Evolutionary conservation across 1,284 basidiomycete genomes (phyloP).

Genomic region (Sparassis latifolia): DNA sequence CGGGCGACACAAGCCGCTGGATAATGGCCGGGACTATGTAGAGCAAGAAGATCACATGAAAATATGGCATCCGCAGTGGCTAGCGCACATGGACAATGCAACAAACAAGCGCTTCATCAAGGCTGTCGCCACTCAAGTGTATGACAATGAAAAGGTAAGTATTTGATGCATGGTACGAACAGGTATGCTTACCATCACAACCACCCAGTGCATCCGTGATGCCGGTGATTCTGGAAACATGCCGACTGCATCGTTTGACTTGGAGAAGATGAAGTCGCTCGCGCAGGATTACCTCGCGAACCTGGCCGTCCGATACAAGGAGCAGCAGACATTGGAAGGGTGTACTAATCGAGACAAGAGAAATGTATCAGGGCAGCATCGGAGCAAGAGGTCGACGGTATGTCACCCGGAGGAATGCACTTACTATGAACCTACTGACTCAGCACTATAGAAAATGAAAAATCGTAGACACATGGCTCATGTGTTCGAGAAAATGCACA

Average conservation of each 20-base stretch:
- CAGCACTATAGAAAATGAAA: background rate
- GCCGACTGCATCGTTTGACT: background rate
- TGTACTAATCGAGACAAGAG: background rate
- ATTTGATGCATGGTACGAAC: background rate
- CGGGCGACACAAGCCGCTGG: background rate
- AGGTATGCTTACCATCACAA: background rate
- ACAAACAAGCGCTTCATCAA: background rate
- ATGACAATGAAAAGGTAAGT: background rate
- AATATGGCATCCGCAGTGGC: background rate
- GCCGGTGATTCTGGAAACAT: background rate
- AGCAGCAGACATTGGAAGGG: background rate
- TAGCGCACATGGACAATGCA: background rate
- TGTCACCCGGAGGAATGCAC: background rate
- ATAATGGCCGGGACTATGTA: background rate
- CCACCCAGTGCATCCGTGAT: background rate
- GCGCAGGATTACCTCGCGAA: background rate
- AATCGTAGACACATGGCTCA: background rate
- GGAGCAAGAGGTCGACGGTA: background rate
- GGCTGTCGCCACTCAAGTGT: background rate
- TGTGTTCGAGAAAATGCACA: background rate
- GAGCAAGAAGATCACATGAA: background rate
- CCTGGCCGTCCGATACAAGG: background rate
- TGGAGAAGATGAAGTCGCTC: background rate
- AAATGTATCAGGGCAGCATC: background rate
- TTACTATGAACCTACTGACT: background rate